These are phyloP conservation scores for Deinandra increscens DNA, from an alignment of 129 eudicot genomes.

Conservation along the genomic window DNA sequence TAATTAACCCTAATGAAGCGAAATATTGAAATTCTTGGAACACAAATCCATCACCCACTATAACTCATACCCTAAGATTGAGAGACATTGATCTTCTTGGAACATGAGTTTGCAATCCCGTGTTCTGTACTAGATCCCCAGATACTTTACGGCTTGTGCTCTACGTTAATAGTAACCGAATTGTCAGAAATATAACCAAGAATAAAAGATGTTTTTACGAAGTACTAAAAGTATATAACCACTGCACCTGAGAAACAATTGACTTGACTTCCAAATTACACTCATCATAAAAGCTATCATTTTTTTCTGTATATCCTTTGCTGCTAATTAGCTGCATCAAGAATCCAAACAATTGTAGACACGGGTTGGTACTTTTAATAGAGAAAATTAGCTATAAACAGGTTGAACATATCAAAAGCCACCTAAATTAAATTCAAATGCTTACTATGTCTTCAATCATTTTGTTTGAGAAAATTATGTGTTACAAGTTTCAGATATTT, in stretches of 20 bases:
- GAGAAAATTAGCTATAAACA: neutral
- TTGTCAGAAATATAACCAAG: constrained; percentile 1
- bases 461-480: neutral
- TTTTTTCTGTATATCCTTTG: constrained; percentile 46
- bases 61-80: constrained; percentile 44
- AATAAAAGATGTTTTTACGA: neutral
- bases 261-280: constrained; percentile 58
- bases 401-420: neutral
- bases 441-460: neutral
- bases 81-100: constrained; percentile 37
- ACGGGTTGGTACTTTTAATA: no score
- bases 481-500: no score
- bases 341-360: neutral
- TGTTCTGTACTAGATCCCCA: constrained; percentile 33
- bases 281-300: constrained; percentile 53
- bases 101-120: constrained; percentile 22
- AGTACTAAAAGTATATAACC: neutral
- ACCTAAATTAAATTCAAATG: neutral
- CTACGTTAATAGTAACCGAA: constrained; percentile 27
- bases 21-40: no score
- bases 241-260: constrained; percentile 47
- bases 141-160: constrained; percentile 35
- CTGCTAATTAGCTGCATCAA: constrained; percentile 59
- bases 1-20: no score
- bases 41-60: no score